Conservation (phyloP, 208 protist genomes). For the Crithidia acanthocephali region DNA sequence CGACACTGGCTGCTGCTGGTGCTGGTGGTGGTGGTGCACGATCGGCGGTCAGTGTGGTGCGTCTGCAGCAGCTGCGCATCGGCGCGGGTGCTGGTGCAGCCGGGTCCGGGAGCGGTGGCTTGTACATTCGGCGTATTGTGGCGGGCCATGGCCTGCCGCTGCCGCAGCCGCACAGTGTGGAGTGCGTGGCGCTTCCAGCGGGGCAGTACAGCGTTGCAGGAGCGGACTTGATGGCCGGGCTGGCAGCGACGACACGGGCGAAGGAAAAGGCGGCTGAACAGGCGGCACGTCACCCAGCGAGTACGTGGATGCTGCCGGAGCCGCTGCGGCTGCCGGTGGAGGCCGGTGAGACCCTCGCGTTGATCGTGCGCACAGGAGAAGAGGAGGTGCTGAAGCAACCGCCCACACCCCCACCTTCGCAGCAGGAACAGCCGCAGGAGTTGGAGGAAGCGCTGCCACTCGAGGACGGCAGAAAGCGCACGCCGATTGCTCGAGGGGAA, state of each 20-base stretch:
- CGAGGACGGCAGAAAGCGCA: background rate
- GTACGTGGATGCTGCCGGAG: slow-evolving; percentile 32
- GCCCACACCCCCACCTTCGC: background rate
- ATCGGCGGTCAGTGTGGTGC: background rate
- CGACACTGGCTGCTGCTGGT: background rate
- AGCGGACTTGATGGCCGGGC: background rate
- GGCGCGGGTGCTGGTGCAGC: background rate
- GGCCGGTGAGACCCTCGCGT: slow-evolving; percentile 15
- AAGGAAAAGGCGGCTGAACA: too few relatives aligned
- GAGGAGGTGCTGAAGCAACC: slow-evolving; percentile 16
- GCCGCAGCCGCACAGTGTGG: slow-evolving; percentile 20
- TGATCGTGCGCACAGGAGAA: slow-evolving; percentile 36
- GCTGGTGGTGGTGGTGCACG: too few relatives aligned
- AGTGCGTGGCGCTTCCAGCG: slow-evolving; percentile 14
- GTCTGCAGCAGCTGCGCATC: slow-evolving; percentile 44
- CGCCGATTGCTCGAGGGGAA: background rate
- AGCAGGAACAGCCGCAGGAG: background rate
- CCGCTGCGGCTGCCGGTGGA: slow-evolving; percentile 42
- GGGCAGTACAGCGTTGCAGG: slow-evolving; percentile 1
- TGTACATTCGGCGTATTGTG: slow-evolving; percentile 73
- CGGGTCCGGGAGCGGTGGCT: slow-evolving; percentile 13
- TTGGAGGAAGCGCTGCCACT: background rate
- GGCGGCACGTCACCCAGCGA: background rate
- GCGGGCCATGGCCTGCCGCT: slow-evolving; percentile 49
- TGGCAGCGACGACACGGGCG: background rate